phyloP scores from a whole-genome alignment of 2,329 filamentous ascomycete species.

The Xylariaceae sp. region DNA sequence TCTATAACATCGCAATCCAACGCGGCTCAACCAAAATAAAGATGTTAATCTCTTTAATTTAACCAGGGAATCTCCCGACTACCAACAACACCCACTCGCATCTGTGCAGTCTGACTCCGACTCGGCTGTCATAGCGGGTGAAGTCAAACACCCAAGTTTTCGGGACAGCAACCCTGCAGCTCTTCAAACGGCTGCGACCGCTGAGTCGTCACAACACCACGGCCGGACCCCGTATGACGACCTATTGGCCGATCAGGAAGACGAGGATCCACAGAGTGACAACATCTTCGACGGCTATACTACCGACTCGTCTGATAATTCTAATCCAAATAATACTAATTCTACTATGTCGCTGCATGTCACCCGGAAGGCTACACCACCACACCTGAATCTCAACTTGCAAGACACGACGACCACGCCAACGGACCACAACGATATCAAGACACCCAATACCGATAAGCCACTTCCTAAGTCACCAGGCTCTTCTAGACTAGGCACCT shows the following conservation, averaged over 20 bases:
- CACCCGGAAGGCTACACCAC: conserved; percentile 45
- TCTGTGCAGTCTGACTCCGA: conserved; percentile 11
- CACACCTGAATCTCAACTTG: conserved; percentile 47
- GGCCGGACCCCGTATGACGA: conserved; percentile 38
- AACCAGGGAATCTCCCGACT: conserved; percentile 21
- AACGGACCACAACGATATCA: conserved; percentile 22
- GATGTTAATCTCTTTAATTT: conserved; percentile 22
- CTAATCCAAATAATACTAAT: conserved; percentile 33
- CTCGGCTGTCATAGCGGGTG: conserved; percentile 22
- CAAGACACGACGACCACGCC: conserved; percentile 29
- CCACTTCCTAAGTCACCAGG: conserved; percentile 51
- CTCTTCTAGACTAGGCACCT: conserved; percentile 44
- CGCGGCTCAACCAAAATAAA: conserved; percentile 6
- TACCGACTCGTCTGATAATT: conserved; percentile 30
- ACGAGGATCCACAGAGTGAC: conserved; percentile 31
- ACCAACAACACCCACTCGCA: conserved; percentile 15
- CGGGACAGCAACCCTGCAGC: conserved; percentile 36
- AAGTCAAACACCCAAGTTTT: conserved; percentile 21
- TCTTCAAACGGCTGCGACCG: conserved; percentile 38
- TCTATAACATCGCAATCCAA: conserved; percentile 26
- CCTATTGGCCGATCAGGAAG: conserved; percentile 32
- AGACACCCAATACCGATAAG: conserved; percentile 45
- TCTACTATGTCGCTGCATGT: conserved; percentile 45
- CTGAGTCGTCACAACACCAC: conserved; percentile 40
- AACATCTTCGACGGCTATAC: conserved; percentile 29